These are phyloP conservation scores for Xerocomellus dryophilus DNA, from an alignment of 768 basidiomycete species.

Conservation along the genomic window DNA sequence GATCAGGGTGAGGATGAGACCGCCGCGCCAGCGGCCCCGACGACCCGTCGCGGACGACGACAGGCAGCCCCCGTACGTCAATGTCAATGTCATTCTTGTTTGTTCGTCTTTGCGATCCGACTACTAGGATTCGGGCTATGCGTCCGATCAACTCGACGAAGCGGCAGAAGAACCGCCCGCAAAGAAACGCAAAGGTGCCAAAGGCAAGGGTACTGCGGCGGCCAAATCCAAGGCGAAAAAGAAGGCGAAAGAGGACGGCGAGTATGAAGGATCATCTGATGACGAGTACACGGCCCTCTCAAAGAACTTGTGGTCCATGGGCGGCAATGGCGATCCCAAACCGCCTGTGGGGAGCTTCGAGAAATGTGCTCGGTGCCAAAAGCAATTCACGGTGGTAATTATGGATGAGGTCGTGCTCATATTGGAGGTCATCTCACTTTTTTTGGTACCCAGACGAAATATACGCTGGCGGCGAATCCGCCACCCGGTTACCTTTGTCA, in stretches of 20 bases:
- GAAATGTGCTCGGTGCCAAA: constrained; percentile 75
- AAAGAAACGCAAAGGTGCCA: constrained; percentile 58
- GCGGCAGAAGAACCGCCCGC: constrained; percentile 41
- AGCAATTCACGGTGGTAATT: constrained; percentile 86
- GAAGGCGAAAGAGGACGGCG: constrained; percentile 43
- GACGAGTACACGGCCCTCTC: constrained; percentile 68
- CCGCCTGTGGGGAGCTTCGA: constrained; percentile 78
- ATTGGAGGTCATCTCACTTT: background rate
- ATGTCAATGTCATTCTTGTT: background rate
- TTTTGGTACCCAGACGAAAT: constrained; percentile 60
- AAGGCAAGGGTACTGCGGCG: constrained; percentile 38
- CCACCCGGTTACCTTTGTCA: constrained; percentile 83
- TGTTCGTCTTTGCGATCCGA: background rate
- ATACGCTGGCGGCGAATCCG: constrained; percentile 71
- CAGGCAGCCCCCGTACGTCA: constrained; percentile 10
- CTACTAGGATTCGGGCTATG: constrained; percentile 43
- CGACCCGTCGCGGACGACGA: constrained; percentile 17
- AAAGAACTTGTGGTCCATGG: constrained; percentile 41
- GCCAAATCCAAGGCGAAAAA: constrained; percentile 40
- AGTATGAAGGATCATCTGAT: constrained; percentile 53
- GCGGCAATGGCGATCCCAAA: constrained; percentile 38
- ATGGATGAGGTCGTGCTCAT: background rate
- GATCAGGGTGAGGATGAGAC: constrained; percentile 5
- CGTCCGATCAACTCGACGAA: constrained; percentile 76
- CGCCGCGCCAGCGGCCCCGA: constrained; percentile 1